Evolutionary conservation across 306 rosid species (phyloP), one percentile per base, ranked within the genome.

Genomic region (Corylus americana): DNA sequence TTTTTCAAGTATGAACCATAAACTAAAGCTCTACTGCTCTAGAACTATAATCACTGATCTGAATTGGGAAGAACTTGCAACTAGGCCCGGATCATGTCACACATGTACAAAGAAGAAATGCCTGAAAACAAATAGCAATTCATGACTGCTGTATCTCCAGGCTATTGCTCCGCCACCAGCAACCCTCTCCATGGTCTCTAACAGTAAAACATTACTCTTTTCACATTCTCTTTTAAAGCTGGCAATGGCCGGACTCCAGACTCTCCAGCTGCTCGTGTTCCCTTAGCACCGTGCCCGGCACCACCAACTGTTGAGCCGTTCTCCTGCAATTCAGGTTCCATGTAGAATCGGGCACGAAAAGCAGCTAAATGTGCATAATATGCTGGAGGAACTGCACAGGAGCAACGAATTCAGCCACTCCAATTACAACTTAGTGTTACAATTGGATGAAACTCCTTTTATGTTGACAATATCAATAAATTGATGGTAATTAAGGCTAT

Each of bases 191-290:
- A 25, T 44, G 47, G 53, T 29, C 79, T 59, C 82, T 89, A 94
- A 82, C 98, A 94, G 66, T 94, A 94, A 70, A 94, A 94, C 98
- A 94, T 94, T 29, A 94, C 98, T 86, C 97, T 92, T 91, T 94
- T 94, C 61, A 94, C 98, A 76, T 94, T 94, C 76, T 94, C 98
- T 82, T 94, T 94, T 64, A 94, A 74, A 22, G 97, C 98, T 50
- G 97, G 98, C 89, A 94, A 89, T 25, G 97, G 98, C 62, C 95
- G 90, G 57, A 94, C 93, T 11, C 91, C 95, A 20, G 86, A 74
- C 51, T 90, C 95, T 62, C 97, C 97, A 0, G 83, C 77, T 11
- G 77, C 49, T 13, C 93, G 84, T 29, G 84, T 87, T 47, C 82
- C 81, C 85, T 91, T 91, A 1, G 85, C 72, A 54, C 80, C 68